Percentiles rank a stretch among this genome's conserved stretches.
Evolutionary conservation across 768 basidiomycete species (phyloP).

Genomic region (Hypsizygus marmoreus): DNA sequence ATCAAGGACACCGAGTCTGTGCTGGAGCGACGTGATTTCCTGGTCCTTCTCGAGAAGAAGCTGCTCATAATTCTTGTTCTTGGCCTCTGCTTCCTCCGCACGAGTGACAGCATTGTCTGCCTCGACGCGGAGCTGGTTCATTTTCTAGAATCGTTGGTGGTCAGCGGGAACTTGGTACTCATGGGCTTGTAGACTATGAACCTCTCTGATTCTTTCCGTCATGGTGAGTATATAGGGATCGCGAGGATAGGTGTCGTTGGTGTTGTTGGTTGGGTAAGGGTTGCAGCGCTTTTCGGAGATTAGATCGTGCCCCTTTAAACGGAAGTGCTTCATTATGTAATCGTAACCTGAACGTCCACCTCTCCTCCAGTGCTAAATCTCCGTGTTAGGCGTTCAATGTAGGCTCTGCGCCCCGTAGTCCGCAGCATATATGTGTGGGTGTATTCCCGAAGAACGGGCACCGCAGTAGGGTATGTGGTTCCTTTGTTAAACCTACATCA

Average conservation of each 20-base stretch:
- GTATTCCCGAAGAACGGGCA: too few relatives aligned
- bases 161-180: background rate
- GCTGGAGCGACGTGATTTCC: slow-evolving; percentile 76
- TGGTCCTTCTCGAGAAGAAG: slow-evolving; percentile 80
- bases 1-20: slow-evolving; percentile 68
- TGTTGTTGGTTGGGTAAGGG: slow-evolving; percentile 24
- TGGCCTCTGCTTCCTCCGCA: slow-evolving; percentile 85
- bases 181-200: slow-evolving; percentile 17
- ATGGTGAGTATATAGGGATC: slow-evolving; percentile 28
- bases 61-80: slow-evolving; percentile 81
- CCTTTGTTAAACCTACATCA: slow-evolving; percentile 8
- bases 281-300: slow-evolving; percentile 35
- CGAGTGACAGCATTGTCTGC: slow-evolving; percentile 80
- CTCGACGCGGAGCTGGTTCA: slow-evolving; percentile 77
- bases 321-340: slow-evolving; percentile 17
- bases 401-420: too few relatives aligned
- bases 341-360: too few relatives aligned
- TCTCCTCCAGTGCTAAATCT: too few relatives aligned
- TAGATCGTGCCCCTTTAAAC: slow-evolving; percentile 30
- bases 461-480: background rate
- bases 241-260: slow-evolving; percentile 17
- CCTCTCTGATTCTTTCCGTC: slow-evolving; percentile 58
- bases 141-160: slow-evolving; percentile 58
- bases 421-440: too few relatives aligned
- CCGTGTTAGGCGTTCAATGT: too few relatives aligned